A percentile compares a stretch with the other conserved stretches of the same genome.
These are phyloP conservation scores for Metroxylon sagu DNA, from an alignment of 176 grass and related monocot genomes.

Conservation along the genomic window DNA sequence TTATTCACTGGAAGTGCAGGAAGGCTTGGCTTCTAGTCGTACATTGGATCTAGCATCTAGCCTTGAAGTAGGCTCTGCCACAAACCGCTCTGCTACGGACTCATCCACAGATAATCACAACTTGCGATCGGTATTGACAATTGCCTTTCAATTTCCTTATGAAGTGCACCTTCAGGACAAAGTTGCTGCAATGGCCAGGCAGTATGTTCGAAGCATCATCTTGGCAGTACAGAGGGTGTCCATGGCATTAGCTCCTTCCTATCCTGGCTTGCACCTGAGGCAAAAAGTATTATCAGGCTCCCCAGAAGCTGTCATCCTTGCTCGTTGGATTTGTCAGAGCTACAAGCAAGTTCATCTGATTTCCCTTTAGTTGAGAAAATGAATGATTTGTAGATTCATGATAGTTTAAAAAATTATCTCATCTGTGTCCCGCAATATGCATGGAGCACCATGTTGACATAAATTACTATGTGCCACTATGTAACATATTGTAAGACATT, in stretches of 20 bases:
- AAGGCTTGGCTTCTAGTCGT: slow-evolving; percentile 44
- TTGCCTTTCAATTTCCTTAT: slow-evolving; percentile 91
- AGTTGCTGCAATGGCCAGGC: slow-evolving; percentile 68
- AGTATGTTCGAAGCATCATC: slow-evolving; percentile 83
- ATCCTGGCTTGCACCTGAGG: slow-evolving; percentile 31
- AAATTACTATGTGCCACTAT: too few species aligned
- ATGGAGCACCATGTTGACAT: too few species aligned
- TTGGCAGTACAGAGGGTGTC: slow-evolving; percentile 86
- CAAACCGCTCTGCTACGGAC: slow-evolving; percentile 27
- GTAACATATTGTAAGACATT: too few species aligned
- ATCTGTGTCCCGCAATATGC: too few species aligned
- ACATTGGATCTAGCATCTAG: slow-evolving; percentile 93
- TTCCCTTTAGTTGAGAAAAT: neutral
- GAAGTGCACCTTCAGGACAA: slow-evolving; percentile 88
- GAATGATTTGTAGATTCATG: too few species aligned
- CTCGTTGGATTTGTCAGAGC: slow-evolving; percentile 86
- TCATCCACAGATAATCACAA: slow-evolving; percentile 38
- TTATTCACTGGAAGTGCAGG: slow-evolving; percentile 23
- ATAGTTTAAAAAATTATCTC: too few species aligned
- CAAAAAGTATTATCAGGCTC: slow-evolving; percentile 54
- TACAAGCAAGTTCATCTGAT: slow-evolving; percentile 55
- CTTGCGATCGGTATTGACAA: slow-evolving; percentile 80
- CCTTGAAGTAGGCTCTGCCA: slow-evolving; percentile 70
- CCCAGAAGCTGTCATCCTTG: slow-evolving; percentile 75
- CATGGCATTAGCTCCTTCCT: slow-evolving; percentile 61